Conservation (phyloP, 2,329 filamentous ascomycete genomes). For the Coniosporium tulheliwenetii region DNA sequence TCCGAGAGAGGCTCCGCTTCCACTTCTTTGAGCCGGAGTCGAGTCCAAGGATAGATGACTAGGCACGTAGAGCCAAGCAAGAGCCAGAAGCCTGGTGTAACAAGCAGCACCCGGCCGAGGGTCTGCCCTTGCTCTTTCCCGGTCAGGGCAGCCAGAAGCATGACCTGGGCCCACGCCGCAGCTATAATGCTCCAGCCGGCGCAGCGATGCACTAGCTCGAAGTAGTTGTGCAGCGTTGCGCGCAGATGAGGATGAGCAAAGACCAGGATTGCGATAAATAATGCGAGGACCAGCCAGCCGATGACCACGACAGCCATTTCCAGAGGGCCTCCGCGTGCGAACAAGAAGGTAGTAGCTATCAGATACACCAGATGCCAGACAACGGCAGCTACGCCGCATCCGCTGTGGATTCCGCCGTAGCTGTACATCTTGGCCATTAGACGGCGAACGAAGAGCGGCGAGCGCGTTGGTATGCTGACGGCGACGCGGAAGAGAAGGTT, state of each 20-base stretch:
- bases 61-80: slow-evolving; percentile 47
- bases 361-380: slow-evolving; percentile 25
- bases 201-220: slow-evolving; percentile 58
- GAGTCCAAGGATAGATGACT: slow-evolving; percentile 58
- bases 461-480: slow-evolving; percentile 15
- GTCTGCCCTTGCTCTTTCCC: slow-evolving; percentile 11
- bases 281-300: slow-evolving; percentile 40
- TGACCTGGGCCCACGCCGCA: slow-evolving; percentile 48
- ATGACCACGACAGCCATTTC: slow-evolving; percentile 30
- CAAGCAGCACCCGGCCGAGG: slow-evolving; percentile 24
- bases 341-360: background rate
- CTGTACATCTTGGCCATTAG: slow-evolving; percentile 23
- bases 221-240: slow-evolving; percentile 47
- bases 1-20: slow-evolving; percentile 50
- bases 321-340: background rate
- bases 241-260: slow-evolving; percentile 51
- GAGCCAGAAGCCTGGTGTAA: slow-evolving; percentile 49
- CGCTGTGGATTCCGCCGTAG: slow-evolving; percentile 24
- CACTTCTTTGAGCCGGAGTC: slow-evolving; percentile 52
- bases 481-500: slow-evolving; percentile 20
- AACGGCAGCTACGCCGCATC: slow-evolving; percentile 19
- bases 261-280: slow-evolving; percentile 44
- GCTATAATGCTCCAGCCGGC: slow-evolving; percentile 52
- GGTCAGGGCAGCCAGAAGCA: slow-evolving; percentile 35
- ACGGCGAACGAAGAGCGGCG: slow-evolving; percentile 18